These are phyloP conservation scores for Biscogniauxia sp. DNA, from an alignment of 2,329 filamentous ascomycete species.

Conservation along the genomic window DNA sequence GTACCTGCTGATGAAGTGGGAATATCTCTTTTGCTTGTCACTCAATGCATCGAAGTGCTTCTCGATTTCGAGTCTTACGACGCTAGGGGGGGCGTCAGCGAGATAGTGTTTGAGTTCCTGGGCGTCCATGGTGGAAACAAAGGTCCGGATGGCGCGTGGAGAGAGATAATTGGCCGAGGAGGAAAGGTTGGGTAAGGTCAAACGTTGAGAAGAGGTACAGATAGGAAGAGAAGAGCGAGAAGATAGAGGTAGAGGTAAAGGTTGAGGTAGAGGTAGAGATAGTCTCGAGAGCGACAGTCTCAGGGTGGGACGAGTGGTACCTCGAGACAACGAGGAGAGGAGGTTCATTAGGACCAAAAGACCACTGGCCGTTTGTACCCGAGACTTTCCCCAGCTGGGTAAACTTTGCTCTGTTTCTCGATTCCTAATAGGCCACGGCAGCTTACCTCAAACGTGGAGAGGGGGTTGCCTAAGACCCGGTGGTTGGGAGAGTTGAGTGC, in stretches of 20 bases:
- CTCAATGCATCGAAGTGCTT: conserved; percentile 82
- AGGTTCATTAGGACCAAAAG: conserved; percentile 7
- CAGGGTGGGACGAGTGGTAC: conserved; percentile 8
- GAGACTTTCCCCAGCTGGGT: conserved; percentile 1
- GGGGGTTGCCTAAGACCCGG: not conserved
- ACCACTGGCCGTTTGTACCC: conserved; percentile 5
- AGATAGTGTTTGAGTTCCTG: conserved; percentile 73
- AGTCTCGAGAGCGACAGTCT: conserved; percentile 15
- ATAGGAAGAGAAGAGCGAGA: not conserved
- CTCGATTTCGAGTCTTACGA: conserved; percentile 86
- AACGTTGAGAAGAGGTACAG: conserved; percentile 3
- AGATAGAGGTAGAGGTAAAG: not conserved
- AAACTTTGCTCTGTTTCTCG: not conserved
- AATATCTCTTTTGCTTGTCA: conserved; percentile 81
- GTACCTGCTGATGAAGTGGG: conserved; percentile 82
- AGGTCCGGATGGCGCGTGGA: conserved; percentile 10
- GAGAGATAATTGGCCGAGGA: conserved; percentile 1
- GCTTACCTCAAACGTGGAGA: not conserved
- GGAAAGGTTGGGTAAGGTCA: conserved; percentile 7
- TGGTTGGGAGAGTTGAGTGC: not conserved
- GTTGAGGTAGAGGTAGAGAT: not conserved
- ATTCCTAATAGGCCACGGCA: not conserved
- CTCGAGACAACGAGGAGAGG: conserved; percentile 14
- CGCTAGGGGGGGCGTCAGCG: conserved; percentile 83
- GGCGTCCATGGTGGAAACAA: conserved; percentile 50